These are phyloP conservation scores for Dactylonectria estremocensis DNA, from an alignment of 2,329 filamentous ascomycete species.

Conservation along the genomic window DNA sequence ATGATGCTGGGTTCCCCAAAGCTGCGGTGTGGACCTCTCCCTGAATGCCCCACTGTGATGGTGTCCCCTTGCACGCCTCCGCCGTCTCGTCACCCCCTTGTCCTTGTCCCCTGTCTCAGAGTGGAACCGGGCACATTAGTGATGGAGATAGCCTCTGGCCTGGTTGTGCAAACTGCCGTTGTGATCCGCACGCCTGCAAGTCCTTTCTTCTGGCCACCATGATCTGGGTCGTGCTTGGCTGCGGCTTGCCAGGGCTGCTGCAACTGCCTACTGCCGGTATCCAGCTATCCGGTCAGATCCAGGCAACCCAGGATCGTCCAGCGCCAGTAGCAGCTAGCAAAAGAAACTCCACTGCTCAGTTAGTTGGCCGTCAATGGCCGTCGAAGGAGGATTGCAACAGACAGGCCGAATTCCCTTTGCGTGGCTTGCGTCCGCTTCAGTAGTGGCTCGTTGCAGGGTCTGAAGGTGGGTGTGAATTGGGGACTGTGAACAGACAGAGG, in stretches of 20 bases:
- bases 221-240: conserved; percentile 36
- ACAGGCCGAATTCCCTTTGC: conserved; percentile 31
- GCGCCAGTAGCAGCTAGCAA: conserved; percentile 21
- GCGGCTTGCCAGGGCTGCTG: conserved; percentile 23
- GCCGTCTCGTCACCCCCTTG: conserved; percentile 31
- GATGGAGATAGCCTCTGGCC: conserved; percentile 6
- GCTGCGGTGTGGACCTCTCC: conserved; percentile 25
- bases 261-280: conserved; percentile 23
- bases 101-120: conserved; percentile 31
- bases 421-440: conserved; percentile 43
- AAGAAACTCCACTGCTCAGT: conserved; percentile 36
- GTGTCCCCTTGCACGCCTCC: conserved; percentile 13
- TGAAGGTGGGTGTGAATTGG: conserved; percentile 26
- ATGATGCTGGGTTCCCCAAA: conserved; percentile 25
- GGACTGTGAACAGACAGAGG: conserved; percentile 21
- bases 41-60: background rate
- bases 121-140: conserved; percentile 28
- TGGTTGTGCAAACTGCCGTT: conserved; percentile 33
- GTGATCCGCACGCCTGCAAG: conserved; percentile 33
- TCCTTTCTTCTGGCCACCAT: conserved; percentile 29
- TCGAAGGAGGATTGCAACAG: conserved; percentile 37
- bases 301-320: conserved; percentile 10
- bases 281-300: conserved; percentile 21
- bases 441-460: conserved; percentile 44
- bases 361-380: conserved; percentile 25